Evolutionary conservation across 177 flowering plant species (phyloP).

Genomic region (Tripterygium wilfordii): DNA sequence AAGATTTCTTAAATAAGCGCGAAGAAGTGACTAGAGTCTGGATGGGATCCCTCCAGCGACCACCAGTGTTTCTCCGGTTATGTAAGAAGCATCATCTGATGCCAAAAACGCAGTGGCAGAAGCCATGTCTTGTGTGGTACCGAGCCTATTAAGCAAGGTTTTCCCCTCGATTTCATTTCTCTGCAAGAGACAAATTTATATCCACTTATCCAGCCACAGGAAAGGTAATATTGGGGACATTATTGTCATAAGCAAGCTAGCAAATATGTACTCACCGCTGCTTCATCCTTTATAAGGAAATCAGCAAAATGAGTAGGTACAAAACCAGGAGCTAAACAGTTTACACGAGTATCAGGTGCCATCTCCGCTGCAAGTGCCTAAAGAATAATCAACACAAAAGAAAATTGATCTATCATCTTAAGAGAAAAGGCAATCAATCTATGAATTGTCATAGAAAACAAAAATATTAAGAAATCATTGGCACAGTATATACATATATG

Average conservation of each 20-base stretch:
- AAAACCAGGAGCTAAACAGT: conserved; percentile 87
- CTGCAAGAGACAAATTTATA: too few species aligned
- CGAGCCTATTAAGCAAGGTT: conserved; percentile 66
- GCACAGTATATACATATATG: background rate
- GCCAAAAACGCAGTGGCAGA: conserved; percentile 87
- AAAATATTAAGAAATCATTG: background rate
- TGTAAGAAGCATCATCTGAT: conserved; percentile 89
- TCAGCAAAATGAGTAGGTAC: conserved; percentile 87
- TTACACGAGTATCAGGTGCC: conserved; percentile 87
- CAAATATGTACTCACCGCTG: conserved; percentile 38
- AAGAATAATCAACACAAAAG: background rate
- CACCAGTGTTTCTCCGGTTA: conserved; percentile 88
- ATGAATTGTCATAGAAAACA: background rate
- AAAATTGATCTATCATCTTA: too few species aligned
- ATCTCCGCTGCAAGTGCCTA: conserved; percentile 83
- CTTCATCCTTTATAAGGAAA: conserved; percentile 37
- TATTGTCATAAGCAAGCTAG: background rate
- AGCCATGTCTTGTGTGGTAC: conserved; percentile 94
- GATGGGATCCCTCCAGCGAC: conserved; percentile 89
- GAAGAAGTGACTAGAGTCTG: conserved; percentile 46
- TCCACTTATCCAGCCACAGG: background rate
- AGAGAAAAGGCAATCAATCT: background rate
- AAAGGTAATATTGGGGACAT: too few species aligned
- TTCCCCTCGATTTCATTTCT: conserved; percentile 41
- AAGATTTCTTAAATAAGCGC: too few species aligned